Evolutionary conservation across 2,329 filamentous ascomycete genomes (phyloP).

Genomic region (Alternaria viburni): DNA sequence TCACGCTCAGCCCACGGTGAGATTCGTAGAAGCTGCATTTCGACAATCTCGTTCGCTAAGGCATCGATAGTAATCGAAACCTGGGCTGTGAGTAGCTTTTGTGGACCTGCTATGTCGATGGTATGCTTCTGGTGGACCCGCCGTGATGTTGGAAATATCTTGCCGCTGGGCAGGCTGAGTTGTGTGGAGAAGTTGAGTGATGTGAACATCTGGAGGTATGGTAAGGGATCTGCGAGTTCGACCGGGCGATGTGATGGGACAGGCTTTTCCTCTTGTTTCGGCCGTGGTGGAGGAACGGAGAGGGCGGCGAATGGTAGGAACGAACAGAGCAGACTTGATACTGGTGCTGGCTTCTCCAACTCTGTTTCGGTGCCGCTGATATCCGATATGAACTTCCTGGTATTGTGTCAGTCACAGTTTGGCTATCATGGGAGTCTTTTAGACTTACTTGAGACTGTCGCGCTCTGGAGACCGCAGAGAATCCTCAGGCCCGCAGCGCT

Average conservation of each 20-base stretch:
- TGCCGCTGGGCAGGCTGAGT: slow-evolving; percentile 42
- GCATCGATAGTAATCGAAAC: slow-evolving; percentile 63
- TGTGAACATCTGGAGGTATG: slow-evolving; percentile 74
- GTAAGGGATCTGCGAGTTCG: slow-evolving; percentile 68
- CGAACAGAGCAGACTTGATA: slow-evolving; percentile 47
- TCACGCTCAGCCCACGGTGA: slow-evolving; percentile 66
- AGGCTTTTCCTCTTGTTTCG: slow-evolving; percentile 41
- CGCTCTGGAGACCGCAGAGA: slow-evolving; percentile 26
- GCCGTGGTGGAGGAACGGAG: slow-evolving; percentile 31
- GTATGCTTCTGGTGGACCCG: slow-evolving; percentile 51
- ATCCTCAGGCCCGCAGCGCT: slow-evolving; percentile 22
- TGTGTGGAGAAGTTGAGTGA: slow-evolving; percentile 68
- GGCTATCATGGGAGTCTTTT: neutral
- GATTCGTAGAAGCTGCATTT: slow-evolving; percentile 62
- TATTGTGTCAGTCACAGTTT: slow-evolving; percentile 10
- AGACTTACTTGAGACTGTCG: slow-evolving; percentile 31
- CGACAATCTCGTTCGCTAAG: slow-evolving; percentile 55
- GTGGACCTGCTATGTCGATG: slow-evolving; percentile 60
- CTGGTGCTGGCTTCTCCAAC: slow-evolving; percentile 26
- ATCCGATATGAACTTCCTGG: slow-evolving; percentile 33
- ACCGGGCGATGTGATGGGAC: slow-evolving; percentile 69
- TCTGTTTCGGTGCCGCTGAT: slow-evolving; percentile 23
- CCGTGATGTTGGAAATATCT: slow-evolving; percentile 15
- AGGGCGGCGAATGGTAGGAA: slow-evolving; percentile 49
- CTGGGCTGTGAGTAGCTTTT: slow-evolving; percentile 64